Conservation (phyloP, 106 monocot species). For the Chionographis japonica region DNA sequence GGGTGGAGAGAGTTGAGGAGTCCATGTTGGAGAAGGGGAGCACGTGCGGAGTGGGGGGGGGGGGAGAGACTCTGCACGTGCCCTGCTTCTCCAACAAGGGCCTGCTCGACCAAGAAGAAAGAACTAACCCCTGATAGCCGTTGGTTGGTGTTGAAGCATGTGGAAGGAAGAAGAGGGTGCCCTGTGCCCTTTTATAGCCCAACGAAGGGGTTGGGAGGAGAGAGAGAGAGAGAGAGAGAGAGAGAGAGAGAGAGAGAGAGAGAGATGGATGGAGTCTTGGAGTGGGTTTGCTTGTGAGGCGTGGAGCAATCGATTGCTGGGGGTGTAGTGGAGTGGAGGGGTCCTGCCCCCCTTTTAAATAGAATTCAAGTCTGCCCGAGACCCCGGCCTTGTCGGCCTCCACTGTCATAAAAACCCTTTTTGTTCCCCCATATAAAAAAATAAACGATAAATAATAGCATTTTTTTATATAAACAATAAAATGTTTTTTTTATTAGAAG, state of each 20-base stretch:
- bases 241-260: slow-evolving; percentile 13
- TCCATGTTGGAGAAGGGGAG: slow-evolving; percentile 96
- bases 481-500: no score
- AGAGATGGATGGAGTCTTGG: slow-evolving; percentile 42
- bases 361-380: no score
- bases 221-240: slow-evolving; percentile 1
- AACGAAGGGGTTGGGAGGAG: no score
- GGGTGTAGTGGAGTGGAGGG: no score
- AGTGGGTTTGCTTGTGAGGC: slow-evolving; percentile 40
- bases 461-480: no score
- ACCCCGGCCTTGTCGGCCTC: no score
- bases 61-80: slow-evolving; percentile 59
- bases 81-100: slow-evolving; percentile 99
- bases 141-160: neutral
- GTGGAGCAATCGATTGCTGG: slow-evolving; percentile 27
- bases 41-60: slow-evolving; percentile 46
- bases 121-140: neutral
- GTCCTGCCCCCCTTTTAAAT: neutral
- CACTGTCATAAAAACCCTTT: neutral
- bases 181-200: slow-evolving; percentile 6
- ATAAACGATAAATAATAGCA: no score
- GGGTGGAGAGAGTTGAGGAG: slow-evolving; percentile 44
- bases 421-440: no score
- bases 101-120: slow-evolving; percentile 34
- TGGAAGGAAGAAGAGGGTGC: neutral